A percentile compares a stretch with the other conserved stretches of the same genome.
These are phyloP conservation scores for Cochlearia excelsa DNA, from an alignment of 345 rosid species.

Conservation along the genomic window DNA sequence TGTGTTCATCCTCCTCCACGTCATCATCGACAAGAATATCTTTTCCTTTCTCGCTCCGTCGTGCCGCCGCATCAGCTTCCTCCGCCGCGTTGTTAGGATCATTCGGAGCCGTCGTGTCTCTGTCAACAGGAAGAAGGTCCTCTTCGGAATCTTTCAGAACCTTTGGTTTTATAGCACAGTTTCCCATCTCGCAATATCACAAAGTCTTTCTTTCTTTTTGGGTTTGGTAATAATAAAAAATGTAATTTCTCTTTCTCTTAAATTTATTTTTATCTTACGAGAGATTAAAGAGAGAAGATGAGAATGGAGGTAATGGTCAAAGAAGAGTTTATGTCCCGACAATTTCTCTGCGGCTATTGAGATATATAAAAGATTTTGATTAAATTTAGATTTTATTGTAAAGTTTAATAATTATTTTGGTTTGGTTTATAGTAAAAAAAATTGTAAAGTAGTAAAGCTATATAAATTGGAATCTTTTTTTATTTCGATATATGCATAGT, in stretches of 20 bases:
- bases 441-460: too few relatives aligned
- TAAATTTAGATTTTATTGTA: conserved; percentile 17
- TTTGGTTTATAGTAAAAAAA: too few relatives aligned
- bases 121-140: conserved; percentile 28
- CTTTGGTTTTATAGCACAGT: conserved; percentile 38
- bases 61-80: conserved; percentile 21
- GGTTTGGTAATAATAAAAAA: conserved; percentile 2
- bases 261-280: conserved; percentile 16
- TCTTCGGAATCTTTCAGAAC: conserved; percentile 37
- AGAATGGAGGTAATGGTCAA: conserved; percentile 33
- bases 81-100: conserved; percentile 8
- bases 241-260: conserved; percentile 5
- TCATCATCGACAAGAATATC: conserved; percentile 36
- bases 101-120: conserved; percentile 14
- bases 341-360: conserved; percentile 28
- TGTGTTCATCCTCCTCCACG: conserved; percentile 16
- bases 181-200: conserved; percentile 29
- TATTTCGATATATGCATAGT: too few relatives aligned
- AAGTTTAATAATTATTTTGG: background rate
- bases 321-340: conserved; percentile 26
- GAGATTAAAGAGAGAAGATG: conserved; percentile 5
- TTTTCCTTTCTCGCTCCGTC: conserved; percentile 38
- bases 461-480: too few relatives aligned
- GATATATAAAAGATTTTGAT: conserved; percentile 21
- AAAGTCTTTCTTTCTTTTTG: background rate